A percentile compares a stretch with the other conserved stretches of the same genome.
These are phyloP conservation scores for Penicillium sp. DNA, from an alignment of 2,329 filamentous ascomycete species.

Conservation along the genomic window DNA sequence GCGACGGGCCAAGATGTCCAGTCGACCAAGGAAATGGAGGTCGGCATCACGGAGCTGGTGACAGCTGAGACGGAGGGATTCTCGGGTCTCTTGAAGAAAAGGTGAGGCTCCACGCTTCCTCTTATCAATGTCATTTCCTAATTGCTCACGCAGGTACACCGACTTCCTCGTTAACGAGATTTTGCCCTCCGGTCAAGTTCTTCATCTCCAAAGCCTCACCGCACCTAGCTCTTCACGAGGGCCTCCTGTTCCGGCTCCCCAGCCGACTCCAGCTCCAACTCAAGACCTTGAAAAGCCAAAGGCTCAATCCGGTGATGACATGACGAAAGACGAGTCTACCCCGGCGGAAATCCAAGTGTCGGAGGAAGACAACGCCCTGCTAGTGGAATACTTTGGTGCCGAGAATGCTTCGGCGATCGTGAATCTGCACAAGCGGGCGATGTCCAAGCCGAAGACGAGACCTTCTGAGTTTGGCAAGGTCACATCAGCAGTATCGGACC, in stretches of 20 bases:
- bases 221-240: conserved; percentile 20
- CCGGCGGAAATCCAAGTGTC: conserved; percentile 32
- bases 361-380: conserved; percentile 42
- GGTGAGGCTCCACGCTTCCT: conserved; percentile 37
- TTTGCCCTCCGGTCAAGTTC: conserved; percentile 63
- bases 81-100: conserved; percentile 60
- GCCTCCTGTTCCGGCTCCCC: background rate
- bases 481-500: conserved; percentile 53
- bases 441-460: conserved; percentile 51
- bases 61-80: conserved; percentile 55
- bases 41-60: conserved; percentile 61
- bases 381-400: conserved; percentile 49
- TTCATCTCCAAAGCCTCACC: conserved; percentile 58
- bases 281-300: conserved; percentile 9
- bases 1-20: conserved; percentile 26
- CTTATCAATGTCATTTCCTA: background rate
- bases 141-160: conserved; percentile 58
- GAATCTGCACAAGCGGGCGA: conserved; percentile 50
- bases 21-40: conserved; percentile 40
- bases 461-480: conserved; percentile 52
- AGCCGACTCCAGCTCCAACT: background rate
- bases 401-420: conserved; percentile 48
- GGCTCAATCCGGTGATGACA: conserved; percentile 9
- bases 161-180: conserved; percentile 94
- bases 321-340: conserved; percentile 12